Evolutionary conservation across 257 asterid species (phyloP).

Genomic region (Rauvolfia tetraphylla): DNA sequence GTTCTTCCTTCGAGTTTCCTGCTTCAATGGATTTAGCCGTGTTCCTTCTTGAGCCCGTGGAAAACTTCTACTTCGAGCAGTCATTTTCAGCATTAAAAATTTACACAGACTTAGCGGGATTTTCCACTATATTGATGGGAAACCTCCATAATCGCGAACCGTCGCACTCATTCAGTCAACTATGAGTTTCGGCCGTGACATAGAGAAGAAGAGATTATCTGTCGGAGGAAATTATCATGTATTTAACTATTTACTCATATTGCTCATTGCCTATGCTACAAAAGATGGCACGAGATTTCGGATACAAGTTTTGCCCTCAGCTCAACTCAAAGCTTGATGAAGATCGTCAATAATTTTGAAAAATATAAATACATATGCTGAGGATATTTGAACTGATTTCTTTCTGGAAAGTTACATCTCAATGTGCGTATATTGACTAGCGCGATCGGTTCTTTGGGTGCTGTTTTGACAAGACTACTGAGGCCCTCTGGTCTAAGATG

Average conservation of each 20-base stretch:
- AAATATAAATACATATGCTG: no score
- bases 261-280: no score
- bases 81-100: constrained; percentile 2
- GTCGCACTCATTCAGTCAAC: constrained; percentile 19
- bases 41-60: neutral
- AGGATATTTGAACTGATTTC: no score
- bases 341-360: no score
- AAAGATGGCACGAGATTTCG: neutral
- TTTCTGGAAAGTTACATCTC: no score
- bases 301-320: no score
- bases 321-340: no score
- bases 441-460: neutral
- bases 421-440: neutral
- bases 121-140: neutral
- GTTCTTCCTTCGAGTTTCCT: neutral
- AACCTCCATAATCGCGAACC: constrained; percentile 6
- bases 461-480: neutral
- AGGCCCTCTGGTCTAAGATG: neutral
- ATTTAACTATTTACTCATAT: no score
- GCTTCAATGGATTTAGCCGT: neutral
- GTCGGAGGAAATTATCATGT: no score
- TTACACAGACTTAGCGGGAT: neutral
- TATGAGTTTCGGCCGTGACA: constrained; percentile 28
- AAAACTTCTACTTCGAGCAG: neutral
- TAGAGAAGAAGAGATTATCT: neutral